Evolutionary conservation across 495 filamentous ascomycete species (phyloP), one percentile per base, ranked within the genome.

Genomic region (Barbatosphaeria neglecta): DNA sequence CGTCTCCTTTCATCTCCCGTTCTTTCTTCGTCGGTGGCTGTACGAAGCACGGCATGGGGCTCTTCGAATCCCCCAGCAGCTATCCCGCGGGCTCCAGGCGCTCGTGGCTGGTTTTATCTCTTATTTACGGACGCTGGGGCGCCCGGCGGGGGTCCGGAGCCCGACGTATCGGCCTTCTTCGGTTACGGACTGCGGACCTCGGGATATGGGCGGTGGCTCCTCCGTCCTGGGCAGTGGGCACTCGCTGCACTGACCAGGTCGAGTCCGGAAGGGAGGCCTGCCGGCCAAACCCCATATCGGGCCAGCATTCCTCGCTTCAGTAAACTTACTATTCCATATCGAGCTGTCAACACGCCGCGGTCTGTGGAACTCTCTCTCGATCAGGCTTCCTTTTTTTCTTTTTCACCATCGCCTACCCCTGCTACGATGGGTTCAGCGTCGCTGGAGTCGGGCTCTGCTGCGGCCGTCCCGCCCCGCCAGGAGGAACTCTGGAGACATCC

Each of bases 401-500:
- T 18, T 28, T 20, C 20, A 1, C 16, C 37, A 31, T n/a, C 37
- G 22, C 15, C 25, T 1, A 19, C 22, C 18, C 18, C 16, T 6
- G 37, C 37, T 11, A 13, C 20, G 13, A 41, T 41, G 39, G 19
- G 39, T 16, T 23, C 39, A 11, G 20, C 37, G 0, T 28, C 20
- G 3, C 11, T 17, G 9, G 51, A 35, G 27, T 37, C 49, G 8
- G 11, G 9, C 17, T 23, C 25, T 3, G 22, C 41, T 37, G 35
- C 63, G 28, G 41, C 44, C 41, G 72, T 84, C 15, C 27, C 27
- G 27, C 27, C 15, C 31, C 31, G 9, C 31, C 13, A 35, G 31
- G 31, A 35, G 31, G 31, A 35, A 61, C 73, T 90, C 35, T 92
- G 86, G 86, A 68, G 71, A 51, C 86, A 87, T 57, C 73, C 75